A percentile compares a stretch with the other conserved stretches of the same genome.
Evolutionary conservation across 2,329 filamentous ascomycete species (phyloP).

Genomic region (Trichoderma cornu-damae): DNA sequence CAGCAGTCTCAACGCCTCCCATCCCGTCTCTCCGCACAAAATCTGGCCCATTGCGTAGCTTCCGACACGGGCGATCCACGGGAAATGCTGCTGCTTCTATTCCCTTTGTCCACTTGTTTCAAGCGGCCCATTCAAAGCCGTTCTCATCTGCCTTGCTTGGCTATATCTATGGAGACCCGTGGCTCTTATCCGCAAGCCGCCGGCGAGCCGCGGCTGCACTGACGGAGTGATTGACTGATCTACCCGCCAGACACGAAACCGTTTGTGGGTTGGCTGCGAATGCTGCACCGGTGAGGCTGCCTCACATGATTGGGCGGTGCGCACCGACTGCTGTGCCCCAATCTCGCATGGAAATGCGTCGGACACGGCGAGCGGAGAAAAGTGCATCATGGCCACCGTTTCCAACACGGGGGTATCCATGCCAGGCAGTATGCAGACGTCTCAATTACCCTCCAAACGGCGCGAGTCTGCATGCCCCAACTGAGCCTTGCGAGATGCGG

Average conservation of each 20-base stretch:
- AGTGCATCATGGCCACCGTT: background rate
- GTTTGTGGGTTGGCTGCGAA: background rate
- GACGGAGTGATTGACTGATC: constrained; percentile 15
- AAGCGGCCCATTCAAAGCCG: background rate
- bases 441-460: background rate
- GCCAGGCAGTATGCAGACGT: background rate
- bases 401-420: background rate
- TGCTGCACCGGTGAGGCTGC: background rate
- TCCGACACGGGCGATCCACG: constrained; percentile 8
- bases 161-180: background rate
- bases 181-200: background rate
- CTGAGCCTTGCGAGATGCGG: background rate
- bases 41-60: constrained; percentile 22
- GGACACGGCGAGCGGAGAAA: background rate
- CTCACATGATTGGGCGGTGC: background rate
- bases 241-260: constrained; percentile 11
- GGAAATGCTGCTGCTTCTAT: background rate
- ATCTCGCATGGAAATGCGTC: background rate
- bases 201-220: background rate
- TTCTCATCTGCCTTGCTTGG: background rate
- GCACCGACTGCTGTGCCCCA: background rate
- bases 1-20: background rate
- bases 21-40: constrained; percentile 5
- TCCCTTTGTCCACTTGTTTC: background rate
- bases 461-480: background rate